Conservation (phyloP, 768 basidiomycete species). For the Tephrocybe sp. region DNA sequence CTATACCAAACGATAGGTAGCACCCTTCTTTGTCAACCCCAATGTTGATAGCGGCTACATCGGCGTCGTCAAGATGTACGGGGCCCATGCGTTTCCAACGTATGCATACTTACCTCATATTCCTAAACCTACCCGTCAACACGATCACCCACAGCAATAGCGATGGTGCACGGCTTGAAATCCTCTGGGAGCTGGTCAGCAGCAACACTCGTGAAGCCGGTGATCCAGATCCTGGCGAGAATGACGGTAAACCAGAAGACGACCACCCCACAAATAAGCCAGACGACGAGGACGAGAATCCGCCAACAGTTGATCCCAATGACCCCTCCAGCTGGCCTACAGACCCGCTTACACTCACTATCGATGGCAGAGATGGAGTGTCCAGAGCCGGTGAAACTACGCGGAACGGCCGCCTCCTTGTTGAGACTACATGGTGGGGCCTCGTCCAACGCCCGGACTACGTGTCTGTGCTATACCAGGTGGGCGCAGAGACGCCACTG, state of each 20-base stretch:
- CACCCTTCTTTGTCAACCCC: conserved; percentile 2
- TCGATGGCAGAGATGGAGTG: background rate
- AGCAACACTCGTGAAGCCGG: background rate
- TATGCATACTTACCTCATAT: background rate
- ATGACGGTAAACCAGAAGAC: background rate
- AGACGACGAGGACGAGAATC: background rate
- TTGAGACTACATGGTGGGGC: background rate
- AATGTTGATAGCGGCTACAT: conserved; percentile 1
- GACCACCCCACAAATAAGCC: background rate
- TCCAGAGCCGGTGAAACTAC: background rate
- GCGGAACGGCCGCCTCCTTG: background rate
- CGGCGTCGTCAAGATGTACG: background rate
- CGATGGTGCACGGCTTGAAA: background rate
- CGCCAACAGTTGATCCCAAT: background rate
- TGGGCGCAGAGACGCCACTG: background rate
- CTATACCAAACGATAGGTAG: background rate
- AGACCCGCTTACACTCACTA: background rate
- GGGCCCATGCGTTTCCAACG: background rate
- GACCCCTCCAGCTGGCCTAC: background rate
- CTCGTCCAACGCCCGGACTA: background rate
- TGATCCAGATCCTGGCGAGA: background rate
- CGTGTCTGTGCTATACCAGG: background rate
- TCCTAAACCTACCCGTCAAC: background rate
- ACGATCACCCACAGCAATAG: background rate
- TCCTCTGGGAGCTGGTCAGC: background rate